These are phyloP conservation scores for Psidium guajava DNA, from an alignment of 345 rosid genomes.

Conservation along the genomic window DNA sequence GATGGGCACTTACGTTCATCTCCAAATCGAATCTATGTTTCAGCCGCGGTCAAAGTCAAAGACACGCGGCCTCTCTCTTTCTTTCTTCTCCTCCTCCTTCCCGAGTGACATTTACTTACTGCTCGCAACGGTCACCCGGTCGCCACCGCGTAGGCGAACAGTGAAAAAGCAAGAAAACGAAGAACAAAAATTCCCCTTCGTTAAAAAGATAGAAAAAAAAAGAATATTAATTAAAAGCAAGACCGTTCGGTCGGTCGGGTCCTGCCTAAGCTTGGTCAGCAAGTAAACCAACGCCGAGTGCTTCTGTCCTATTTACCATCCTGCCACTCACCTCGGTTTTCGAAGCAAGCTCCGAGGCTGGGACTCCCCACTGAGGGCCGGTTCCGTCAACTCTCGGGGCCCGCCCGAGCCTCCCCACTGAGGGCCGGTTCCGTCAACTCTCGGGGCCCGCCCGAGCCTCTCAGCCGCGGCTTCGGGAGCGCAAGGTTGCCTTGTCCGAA, in stretches of 20 bases:
- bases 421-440: slow-evolving; percentile 28
- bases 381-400: slow-evolving; percentile 22
- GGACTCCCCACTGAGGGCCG: too few species aligned
- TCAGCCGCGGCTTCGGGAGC: neutral
- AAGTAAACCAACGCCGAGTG: neutral
- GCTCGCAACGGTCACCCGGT: neutral
- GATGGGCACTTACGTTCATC: too few species aligned
- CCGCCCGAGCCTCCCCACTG: slow-evolving; percentile 5
- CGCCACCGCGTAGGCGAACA: neutral
- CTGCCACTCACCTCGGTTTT: neutral
- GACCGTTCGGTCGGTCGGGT: neutral
- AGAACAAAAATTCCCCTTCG: neutral
- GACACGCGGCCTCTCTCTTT: neutral
- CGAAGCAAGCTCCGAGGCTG: neutral
- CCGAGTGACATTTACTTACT: neutral
- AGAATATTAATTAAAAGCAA: too few species aligned
- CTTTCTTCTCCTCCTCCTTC: too few species aligned
- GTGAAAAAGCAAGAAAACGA: neutral
- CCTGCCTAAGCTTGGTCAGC: neutral
- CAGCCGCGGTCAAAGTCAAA: neutral
- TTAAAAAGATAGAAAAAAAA: too few species aligned
- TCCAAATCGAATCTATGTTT: neutral
- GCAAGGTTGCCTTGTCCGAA: slow-evolving; percentile 15
- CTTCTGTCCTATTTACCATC: neutral
- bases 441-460: slow-evolving; percentile 8